These are phyloP conservation scores for Peronospora tabacina DNA, from an alignment of 352 stramenopile species.

Conservation along the genomic window DNA sequence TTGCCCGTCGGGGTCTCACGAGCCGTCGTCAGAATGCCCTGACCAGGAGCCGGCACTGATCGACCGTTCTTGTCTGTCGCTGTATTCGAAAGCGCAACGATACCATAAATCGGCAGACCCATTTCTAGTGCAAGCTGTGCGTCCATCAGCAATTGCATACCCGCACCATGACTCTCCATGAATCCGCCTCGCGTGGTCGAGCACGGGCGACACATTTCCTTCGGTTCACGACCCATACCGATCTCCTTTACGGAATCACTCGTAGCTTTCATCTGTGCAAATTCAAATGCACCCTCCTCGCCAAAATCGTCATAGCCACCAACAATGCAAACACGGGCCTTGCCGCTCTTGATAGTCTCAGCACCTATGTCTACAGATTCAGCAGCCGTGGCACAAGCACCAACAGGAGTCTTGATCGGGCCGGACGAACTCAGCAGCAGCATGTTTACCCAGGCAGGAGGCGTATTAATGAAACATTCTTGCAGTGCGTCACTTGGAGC, in stretches of 20 bases:
- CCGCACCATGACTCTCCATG: conserved; percentile 84
- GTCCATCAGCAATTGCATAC: conserved; percentile 86
- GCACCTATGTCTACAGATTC: conserved; percentile 85
- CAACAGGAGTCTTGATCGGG: conserved; percentile 85
- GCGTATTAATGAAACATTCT: conserved; percentile 86
- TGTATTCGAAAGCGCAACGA: conserved; percentile 78
- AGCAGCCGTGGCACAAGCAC: conserved; percentile 77
- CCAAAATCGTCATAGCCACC: conserved; percentile 85
- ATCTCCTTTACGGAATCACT: conserved; percentile 80
- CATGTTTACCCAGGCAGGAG: conserved; percentile 88
- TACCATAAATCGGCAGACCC: conserved; percentile 78
- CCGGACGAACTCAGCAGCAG: conserved; percentile 77
- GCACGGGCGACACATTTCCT: conserved; percentile 82
- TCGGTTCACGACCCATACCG: conserved; percentile 63
- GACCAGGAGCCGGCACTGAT: conserved; percentile 74
- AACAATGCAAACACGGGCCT: conserved; percentile 79
- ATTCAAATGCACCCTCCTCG: conserved; percentile 80
- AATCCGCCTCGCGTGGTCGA: conserved; percentile 73
- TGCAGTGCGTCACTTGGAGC: conserved; percentile 74
- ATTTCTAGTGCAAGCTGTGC: conserved; percentile 83
- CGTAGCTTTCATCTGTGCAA: conserved; percentile 86
- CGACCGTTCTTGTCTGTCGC: conserved; percentile 85
- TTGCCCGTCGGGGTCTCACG: conserved; percentile 34
- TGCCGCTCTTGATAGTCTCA: conserved; percentile 84
- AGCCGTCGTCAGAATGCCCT: conserved; percentile 82